These are phyloP conservation scores for Butyriboletus appendiculatus DNA, from an alignment of 1,284 basidiomycete species.

Conservation along the genomic window DNA sequence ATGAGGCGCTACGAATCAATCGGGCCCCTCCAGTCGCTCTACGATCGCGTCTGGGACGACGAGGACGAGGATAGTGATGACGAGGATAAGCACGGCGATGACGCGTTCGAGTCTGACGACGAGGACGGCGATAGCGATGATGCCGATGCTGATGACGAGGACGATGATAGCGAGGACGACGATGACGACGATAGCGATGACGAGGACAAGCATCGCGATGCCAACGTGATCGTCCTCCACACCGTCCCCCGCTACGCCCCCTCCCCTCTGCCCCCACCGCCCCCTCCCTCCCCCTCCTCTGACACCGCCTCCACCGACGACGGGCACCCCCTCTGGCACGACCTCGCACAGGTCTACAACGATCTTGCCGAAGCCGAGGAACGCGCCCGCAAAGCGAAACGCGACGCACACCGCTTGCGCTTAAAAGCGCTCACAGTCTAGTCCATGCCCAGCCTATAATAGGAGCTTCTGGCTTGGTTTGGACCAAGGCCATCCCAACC, in stretches of 20 bases:
- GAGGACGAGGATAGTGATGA: too few species aligned
- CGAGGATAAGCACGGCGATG: background rate
- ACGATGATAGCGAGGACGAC: background rate
- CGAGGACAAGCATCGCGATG: background rate
- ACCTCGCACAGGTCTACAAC: slow-evolving; percentile 3
- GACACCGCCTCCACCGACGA: background rate
- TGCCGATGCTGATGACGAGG: too few species aligned
- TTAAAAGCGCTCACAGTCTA: background rate
- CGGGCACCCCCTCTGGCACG: background rate
- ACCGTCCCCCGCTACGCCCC: background rate
- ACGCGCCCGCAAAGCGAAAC: slow-evolving; percentile 14
- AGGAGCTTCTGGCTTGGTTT: too few species aligned
- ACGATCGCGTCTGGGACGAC: too few species aligned
- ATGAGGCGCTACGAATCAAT: slow-evolving; percentile 2
- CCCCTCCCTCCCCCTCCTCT: background rate
- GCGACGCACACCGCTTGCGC: slow-evolving; percentile 14
- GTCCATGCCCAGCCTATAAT: too few species aligned
- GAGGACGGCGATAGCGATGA: background rate
- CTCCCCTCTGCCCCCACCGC: background rate
- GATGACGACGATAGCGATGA: background rate
- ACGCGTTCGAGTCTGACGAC: background rate
- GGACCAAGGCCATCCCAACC: too few species aligned
- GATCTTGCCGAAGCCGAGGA: slow-evolving; percentile 6
- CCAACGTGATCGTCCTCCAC: slow-evolving; percentile 1
- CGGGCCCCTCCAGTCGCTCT: background rate